These are phyloP conservation scores for Silybum marianum DNA, from an alignment of 129 eudicot genomes.

Conservation along the genomic window DNA sequence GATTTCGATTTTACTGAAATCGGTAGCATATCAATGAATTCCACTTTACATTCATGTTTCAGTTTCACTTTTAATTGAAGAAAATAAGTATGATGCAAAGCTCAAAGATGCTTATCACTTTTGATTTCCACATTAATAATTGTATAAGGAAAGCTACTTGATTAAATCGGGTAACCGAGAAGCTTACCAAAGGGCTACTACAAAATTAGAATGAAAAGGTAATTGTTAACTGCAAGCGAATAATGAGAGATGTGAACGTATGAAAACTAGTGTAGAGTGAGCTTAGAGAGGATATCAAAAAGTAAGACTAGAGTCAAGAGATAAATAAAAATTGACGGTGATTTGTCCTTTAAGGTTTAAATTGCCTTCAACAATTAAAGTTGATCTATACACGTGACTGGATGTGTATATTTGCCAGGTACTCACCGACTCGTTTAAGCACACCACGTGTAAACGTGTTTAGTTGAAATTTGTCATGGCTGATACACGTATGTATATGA, in stretches of 20 bases:
- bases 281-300: background rate
- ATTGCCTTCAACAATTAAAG: background rate
- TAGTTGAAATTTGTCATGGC: background rate
- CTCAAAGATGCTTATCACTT: background rate
- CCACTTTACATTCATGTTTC: background rate
- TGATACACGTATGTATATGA: background rate
- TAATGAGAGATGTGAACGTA: background rate
- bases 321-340: background rate
- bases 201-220: background rate
- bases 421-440: background rate
- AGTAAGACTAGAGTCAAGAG: background rate
- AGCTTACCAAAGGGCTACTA: background rate
- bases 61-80: background rate
- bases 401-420: background rate
- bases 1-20: background rate
- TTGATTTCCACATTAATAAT: background rate
- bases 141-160: background rate
- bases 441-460: slow-evolving; percentile 3
- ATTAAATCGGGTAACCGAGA: background rate
- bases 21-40: background rate
- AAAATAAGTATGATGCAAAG: background rate
- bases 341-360: background rate
- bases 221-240: background rate
- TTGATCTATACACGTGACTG: background rate
- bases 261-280: background rate